These are phyloP conservation scores for Akanthomyces muscarius DNA, from an alignment of 2,329 filamentous ascomycete species.

Conservation along the genomic window DNA sequence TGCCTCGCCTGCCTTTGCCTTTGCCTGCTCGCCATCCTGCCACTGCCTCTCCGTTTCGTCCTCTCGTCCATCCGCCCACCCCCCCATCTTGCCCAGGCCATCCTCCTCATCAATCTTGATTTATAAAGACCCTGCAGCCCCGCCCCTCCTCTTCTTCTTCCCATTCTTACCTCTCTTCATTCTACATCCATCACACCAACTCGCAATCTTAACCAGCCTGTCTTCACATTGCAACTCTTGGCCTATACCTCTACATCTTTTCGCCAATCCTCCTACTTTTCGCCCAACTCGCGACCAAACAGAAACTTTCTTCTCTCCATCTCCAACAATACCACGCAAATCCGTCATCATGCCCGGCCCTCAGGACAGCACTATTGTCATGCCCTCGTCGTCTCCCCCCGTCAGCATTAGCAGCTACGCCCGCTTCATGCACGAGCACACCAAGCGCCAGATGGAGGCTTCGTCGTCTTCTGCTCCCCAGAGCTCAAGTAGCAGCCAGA, in stretches of 20 bases:
- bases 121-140: constrained; percentile 18
- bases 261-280: background rate
- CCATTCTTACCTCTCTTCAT: background rate
- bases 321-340: background rate
- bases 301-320: background rate
- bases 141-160: background rate
- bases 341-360: constrained; percentile 34
- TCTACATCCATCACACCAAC: background rate
- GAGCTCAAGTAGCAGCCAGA: constrained; percentile 20
- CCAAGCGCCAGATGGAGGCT: constrained; percentile 61
- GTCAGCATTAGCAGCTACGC: constrained; percentile 54
- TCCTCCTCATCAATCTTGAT: constrained; percentile 13
- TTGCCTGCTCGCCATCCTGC: too few relatives aligned
- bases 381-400: constrained; percentile 37
- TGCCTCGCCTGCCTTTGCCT: background rate
- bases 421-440: constrained; percentile 60
- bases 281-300: background rate
- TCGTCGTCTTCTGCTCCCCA: constrained; percentile 32
- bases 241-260: background rate
- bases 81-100: background rate
- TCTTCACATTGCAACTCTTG: background rate
- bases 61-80: background rate
- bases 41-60: background rate
- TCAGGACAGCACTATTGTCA: constrained; percentile 34
- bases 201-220: background rate